Evolutionary conservation across 1,284 basidiomycete genomes (phyloP).

Genomic region (Ceratobasidium sp.): DNA sequence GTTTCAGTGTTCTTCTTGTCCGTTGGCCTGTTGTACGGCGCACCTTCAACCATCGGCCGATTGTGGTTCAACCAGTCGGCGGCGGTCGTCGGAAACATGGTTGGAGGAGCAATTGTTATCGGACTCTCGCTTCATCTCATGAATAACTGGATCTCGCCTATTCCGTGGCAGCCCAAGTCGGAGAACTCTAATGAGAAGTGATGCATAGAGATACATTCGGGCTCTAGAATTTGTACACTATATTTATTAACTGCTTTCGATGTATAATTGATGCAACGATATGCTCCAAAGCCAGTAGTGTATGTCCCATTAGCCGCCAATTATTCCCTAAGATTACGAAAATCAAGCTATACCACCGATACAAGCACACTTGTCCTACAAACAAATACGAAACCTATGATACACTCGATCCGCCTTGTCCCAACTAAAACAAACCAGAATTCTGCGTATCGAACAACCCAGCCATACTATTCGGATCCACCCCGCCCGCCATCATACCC

Average conservation of each 20-base stretch:
- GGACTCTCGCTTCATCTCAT: conserved; percentile 50
- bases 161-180: conserved; percentile 13
- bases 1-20: conserved; percentile 51
- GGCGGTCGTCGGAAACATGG: conserved; percentile 49
- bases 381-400: not conserved
- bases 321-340: not conserved
- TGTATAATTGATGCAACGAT: conserved; percentile 15
- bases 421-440: conserved; percentile 8
- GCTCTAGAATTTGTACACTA: not conserved
- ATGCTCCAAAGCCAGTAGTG: not conserved
- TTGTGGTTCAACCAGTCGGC: conserved; percentile 51
- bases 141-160: conserved; percentile 50
- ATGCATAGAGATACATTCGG: not conserved
- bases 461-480: conserved; percentile 17
- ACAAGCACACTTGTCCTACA: not conserved
- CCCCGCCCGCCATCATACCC: conserved; percentile 5
- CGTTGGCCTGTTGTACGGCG: conserved; percentile 51
- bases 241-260: conserved; percentile 20
- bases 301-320: not conserved
- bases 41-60: conserved; percentile 49
- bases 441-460: not conserved
- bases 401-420: not conserved
- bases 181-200: conserved; percentile 5
- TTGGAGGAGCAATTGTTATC: conserved; percentile 51
- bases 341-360: not conserved